Base-by-base conservation (phyloP, 2,329 filamentous ascomycete species). In the Immersiporthe knoxdaviesiana region DNA sequence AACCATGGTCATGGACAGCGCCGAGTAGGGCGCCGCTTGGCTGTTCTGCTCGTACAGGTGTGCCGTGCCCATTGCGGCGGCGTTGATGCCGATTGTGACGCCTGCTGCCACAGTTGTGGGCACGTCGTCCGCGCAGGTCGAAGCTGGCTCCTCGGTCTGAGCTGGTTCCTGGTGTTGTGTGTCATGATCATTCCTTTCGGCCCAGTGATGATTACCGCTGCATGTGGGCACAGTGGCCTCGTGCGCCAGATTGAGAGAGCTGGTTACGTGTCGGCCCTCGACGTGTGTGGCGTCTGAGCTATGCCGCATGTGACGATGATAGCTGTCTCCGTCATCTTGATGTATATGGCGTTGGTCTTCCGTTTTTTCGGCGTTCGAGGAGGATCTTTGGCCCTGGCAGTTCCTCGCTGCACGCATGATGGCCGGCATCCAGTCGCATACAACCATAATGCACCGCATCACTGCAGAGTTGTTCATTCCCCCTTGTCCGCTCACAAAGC, bases 11-110 rank as follows among this genome's bases (percentile, higher is more conserved):
- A 88, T 88, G 1, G 85, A 81, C 21, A 89, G 76, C 1, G 84
- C 85, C 2, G 86, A 84, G 72, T 88, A 88, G 0, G 86, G 85
- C 2, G 85, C 85, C 3, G 86, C 84, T 0, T 79, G 81, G 71
- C 83, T 87, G 66, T 79, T 79, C 10, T 80, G 81, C 75, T 88
- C 85, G 68, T 88, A 87, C 18, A 88, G 78, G 70, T 87, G 85
- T 0, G 86, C 82, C 0, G 87, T 86, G 2, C 87, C 87, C 85
- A 89, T 87, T 3, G 87, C 87, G 0, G 86, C 86, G 1, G 85
- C 85, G 72, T 88, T 89, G 78, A 88, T 83, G 3, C 87, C 87
- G 63, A 88, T 81, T 0, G 85, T 80, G 47, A 86, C 80, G 47
- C 86, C 87, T 0, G 83, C 79, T 0, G 85, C 85, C 2, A 88